Evolutionary conservation across 768 basidiomycete genomes (phyloP), one percentile per base, ranked within the genome.

Genomic region (Calocybe indica): DNA sequence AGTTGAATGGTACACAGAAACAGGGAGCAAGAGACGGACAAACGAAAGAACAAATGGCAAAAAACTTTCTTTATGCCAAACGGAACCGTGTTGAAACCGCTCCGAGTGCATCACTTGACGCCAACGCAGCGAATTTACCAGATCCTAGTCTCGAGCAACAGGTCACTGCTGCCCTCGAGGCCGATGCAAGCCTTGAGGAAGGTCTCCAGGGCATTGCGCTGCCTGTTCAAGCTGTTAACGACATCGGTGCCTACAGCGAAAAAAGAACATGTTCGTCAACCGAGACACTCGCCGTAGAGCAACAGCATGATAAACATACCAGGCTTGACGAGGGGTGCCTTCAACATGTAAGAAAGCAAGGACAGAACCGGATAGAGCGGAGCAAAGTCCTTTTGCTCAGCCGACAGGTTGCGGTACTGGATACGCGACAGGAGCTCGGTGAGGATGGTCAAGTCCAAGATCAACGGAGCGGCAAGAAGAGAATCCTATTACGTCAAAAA

Each of bases 121-220:
- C 22, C 22, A 22, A 22, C 22, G 4, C 22, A 22, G 22, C 22
- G 22, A 22, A 5, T 74, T 74, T 75, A 95, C 92, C 93, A 95
- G 59, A 92, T 78, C 56, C 93, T 81, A 22, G 86, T 86, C 66
- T 90, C 83, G 11, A 95, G 78, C 59, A 98, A 70, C 58, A 97
- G 71, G 65, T 97, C 95, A 44, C 77, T 82, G 64, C 74, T 82
- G 44, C 81, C 76, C 67, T 95, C 92, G 37, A 96, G 68, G 28
- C 92, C 92, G 45, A 94, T 70, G 68, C 92, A 96, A 36, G 92
- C 92, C 79, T 94, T 95, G 61, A 96, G 75, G 83, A 95, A 96
- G 37, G 77, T 70, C 66, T 95, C 93, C 48, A 98, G 81, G 7
- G 91, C 95, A 52, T 92, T 90, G 62, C 95, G 84, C 76, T 99